Evolutionary conservation across 345 rosid genomes (phyloP), one percentile per base, ranked within the genome.

Genomic region (Iberis pinnata): DNA sequence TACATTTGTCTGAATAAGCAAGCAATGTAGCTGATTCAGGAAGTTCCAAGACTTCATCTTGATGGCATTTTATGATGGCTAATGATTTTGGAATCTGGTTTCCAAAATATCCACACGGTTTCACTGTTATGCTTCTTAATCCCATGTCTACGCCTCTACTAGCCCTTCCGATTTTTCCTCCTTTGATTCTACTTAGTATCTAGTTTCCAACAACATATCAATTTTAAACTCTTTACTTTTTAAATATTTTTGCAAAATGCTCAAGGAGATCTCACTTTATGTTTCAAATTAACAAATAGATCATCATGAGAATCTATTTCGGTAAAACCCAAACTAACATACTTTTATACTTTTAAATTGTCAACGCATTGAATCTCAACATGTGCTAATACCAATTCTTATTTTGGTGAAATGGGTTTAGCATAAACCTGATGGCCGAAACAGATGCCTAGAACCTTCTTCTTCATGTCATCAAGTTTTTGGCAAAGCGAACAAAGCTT

Each of bases 381-480:
- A n/a, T n/a, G n/a, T n/a, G n/a, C n/a, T n/a, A n/a, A n/a, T n/a
- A n/a, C n/a, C n/a, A n/a, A n/a, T n/a, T n/a, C n/a, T n/a, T n/a
- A n/a, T n/a, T n/a, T n/a, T n/a, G n/a, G n/a, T n/a, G n/a, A n/a
- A n/a, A n/a, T n/a, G n/a, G n/a, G n/a, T n/a, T n/a, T n/a, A 26
- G 29, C 4, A 26, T 26, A 37, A 65, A 89, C 98, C 95, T 90
- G 96, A 53, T 90, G 98, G 24, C 97, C 95, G 24, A 89, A 89
- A 85, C 95, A 86, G 59, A 89, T 75, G 2, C 95, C 95, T 10
- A 87, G 80, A 47, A 90, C 69, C 52, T 82, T 87, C 78, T 82
- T 84, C 73, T 74, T 66, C 98, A 87, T 79, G 62, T 80, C 72
- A 53, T 82, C 85, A 6, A 87, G 67, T 53, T 78, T 81, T 35